Evolutionary conservation across 495 filamentous ascomycete genomes (phyloP), one percentile per base, ranked within the genome.

Genomic region (Paragyromitra xinjiangensis): DNA sequence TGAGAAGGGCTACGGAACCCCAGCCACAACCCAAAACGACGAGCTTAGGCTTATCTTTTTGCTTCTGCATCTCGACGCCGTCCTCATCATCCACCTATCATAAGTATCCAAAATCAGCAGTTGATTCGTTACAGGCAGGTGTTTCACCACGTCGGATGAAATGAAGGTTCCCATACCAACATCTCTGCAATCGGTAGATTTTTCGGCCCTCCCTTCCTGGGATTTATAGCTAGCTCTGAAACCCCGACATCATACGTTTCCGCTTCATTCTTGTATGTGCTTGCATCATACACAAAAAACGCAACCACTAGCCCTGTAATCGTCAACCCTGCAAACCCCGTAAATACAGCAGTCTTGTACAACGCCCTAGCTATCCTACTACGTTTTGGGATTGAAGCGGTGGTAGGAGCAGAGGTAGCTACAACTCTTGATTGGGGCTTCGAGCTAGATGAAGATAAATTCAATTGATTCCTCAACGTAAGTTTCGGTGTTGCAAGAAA

Each of bases 281-380:
- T 92, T 16, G 93, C 91, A 87, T 99, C 96, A 84, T 97, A 99
- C 79, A 95, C 79, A 85, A 99, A 98, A 87, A 99, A 97, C 12
- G 87, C 92, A 37, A 93, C 81, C 2, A 98, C 87, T 2, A 88
- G 75, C 11, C 83, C 85, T 45, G 88, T 86, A 61, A 84, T 82
- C 51, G 87, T 84, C 39, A 90, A 64, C 39, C 89, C 85, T 71
- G 92, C 86, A 69, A 90, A 85, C 19, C 92, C 92, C 22, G 87
- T 85, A 77, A 86, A 88, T 29, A 87, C 85, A 69, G 90, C 87
- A 1, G 83, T 81, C 71, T 87, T 87, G 68, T 87, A 86, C 11
- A 86, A 19, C 44, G 83, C 51, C 71, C 69, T 78, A 73, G 76
- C 45, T 70, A 78, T 34, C 64, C 58, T 56, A 53, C 58, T 48